Conservation (phyloP, 345 rosid genomes). For the Diplotaxis tenuifolia region DNA sequence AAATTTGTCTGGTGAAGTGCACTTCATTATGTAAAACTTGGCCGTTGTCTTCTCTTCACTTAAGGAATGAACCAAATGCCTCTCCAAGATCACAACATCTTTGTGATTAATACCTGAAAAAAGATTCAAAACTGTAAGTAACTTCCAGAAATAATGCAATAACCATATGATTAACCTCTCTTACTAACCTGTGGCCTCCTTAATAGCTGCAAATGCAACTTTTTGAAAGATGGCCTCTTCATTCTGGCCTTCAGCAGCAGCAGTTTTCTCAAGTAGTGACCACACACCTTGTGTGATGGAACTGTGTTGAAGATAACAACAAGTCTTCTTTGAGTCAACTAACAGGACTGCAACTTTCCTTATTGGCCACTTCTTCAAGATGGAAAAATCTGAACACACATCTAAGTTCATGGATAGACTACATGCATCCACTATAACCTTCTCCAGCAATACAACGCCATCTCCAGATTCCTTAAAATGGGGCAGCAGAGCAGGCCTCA, state of each 20-base stretch:
- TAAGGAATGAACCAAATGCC: constrained; percentile 50
- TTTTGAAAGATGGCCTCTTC: constrained; percentile 48
- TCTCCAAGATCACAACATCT: constrained; percentile 47
- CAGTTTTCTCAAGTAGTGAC: constrained; percentile 55
- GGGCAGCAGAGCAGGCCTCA: constrained; percentile 51
- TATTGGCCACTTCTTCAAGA: constrained; percentile 54
- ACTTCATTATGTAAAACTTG: constrained; percentile 55
- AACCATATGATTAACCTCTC: not conserved
- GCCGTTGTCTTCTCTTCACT: constrained; percentile 48
- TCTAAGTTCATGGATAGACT: constrained; percentile 50
- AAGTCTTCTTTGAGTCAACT: constrained; percentile 53
- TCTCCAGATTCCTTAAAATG: constrained; percentile 45
- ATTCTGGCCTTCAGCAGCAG: not conserved
- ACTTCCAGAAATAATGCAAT: constrained; percentile 9
- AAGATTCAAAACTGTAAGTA: constrained; percentile 17
- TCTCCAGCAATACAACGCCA: constrained; percentile 49
- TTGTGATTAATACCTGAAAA: constrained; percentile 47
- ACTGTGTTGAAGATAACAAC: constrained; percentile 52
- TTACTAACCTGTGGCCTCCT: constrained; percentile 44
- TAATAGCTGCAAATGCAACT: constrained; percentile 61
- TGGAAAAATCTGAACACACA: constrained; percentile 44
- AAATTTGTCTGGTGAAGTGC: constrained; percentile 33
- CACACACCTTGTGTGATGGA: constrained; percentile 61
- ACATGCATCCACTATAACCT: constrained; percentile 66
- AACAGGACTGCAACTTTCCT: constrained; percentile 58